Conservation (phyloP, 768 basidiomycete species). For the Psilocybe sp. region DNA sequence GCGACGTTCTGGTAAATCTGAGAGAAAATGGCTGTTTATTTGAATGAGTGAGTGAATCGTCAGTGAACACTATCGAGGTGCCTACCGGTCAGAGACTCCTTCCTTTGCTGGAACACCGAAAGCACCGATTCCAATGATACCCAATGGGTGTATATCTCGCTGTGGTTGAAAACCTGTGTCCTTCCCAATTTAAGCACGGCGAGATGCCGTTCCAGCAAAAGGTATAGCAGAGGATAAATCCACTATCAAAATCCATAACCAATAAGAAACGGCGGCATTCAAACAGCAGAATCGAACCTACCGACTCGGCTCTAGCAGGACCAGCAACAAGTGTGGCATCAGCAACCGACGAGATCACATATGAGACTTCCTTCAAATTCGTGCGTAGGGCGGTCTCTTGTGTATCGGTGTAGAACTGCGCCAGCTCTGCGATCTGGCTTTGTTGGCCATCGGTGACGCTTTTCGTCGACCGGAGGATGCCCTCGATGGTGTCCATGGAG, state of each 20-base stretch:
- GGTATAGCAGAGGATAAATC: constrained; percentile 18
- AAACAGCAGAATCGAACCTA: neutral
- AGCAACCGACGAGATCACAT: neutral
- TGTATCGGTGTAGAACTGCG: neutral
- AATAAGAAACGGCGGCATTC: neutral
- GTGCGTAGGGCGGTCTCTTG: constrained; percentile 1
- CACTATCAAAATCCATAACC: constrained; percentile 7
- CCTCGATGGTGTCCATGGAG: constrained; percentile 3
- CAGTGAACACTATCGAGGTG: neutral
- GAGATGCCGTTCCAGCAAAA: constrained; percentile 16
- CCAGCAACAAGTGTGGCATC: constrained; percentile 6
- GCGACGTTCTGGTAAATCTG: no score
- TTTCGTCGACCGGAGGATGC: constrained; percentile 5
- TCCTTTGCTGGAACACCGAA: constrained; percentile 9
- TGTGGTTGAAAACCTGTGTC: neutral
- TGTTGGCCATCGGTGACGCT: neutral
- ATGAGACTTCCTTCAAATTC: constrained; percentile 7
- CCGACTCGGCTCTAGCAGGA: constrained; percentile 5
- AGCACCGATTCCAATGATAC: constrained; percentile 9
- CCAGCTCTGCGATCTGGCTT: constrained; percentile 2
- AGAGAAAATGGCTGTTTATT: no score
- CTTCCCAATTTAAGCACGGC: constrained; percentile 9
- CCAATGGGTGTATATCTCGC: constrained; percentile 5
- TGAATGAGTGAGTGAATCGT: no score
- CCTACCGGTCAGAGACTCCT: constrained; percentile 1